Percentiles rank a stretch among this genome's conserved stretches.
These are phyloP conservation scores for Termitomyces eurrhizus DNA, from an alignment of 768 basidiomycete genomes.

Conservation along the genomic window DNA sequence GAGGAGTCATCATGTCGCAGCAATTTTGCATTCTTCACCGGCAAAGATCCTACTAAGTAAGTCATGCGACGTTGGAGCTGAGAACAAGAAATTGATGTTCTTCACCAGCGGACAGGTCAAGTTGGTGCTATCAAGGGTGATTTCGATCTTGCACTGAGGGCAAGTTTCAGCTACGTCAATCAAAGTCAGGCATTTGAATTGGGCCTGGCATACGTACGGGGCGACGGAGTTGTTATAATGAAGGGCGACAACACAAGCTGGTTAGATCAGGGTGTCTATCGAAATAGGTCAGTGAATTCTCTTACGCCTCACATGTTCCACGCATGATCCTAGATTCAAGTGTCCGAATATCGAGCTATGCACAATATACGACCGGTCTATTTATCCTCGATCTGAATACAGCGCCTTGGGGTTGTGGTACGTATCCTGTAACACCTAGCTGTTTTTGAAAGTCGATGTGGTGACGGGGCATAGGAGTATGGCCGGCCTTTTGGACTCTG, in stretches of 20 bases:
- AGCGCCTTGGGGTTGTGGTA: slow-evolving; percentile 90
- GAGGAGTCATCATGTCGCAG: slow-evolving; percentile 24
- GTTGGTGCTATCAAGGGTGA: slow-evolving; percentile 34
- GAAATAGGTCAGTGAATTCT: slow-evolving; percentile 49
- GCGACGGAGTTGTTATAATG: slow-evolving; percentile 65
- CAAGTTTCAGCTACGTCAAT: slow-evolving; percentile 56
- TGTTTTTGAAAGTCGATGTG: not conserved
- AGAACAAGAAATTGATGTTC: slow-evolving; percentile 11
- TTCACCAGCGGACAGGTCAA: slow-evolving; percentile 60
- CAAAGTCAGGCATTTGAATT: slow-evolving; percentile 45
- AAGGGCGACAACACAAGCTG: slow-evolving; percentile 66
- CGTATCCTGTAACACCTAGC: slow-evolving; percentile 15
- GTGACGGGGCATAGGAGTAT: slow-evolving; percentile 45
- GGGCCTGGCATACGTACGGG: slow-evolving; percentile 53
- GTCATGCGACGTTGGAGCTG: slow-evolving; percentile 18
- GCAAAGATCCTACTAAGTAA: slow-evolving; percentile 66
- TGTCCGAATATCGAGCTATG: slow-evolving; percentile 70
- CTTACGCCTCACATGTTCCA: not conserved
- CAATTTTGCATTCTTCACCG: slow-evolving; percentile 56
- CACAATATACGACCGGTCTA: slow-evolving; percentile 68
- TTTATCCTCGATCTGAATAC: slow-evolving; percentile 81
- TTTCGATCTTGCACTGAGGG: slow-evolving; percentile 12
- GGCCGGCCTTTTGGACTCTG: slow-evolving; percentile 82
- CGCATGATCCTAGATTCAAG: slow-evolving; percentile 21
- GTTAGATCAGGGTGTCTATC: slow-evolving; percentile 48